These are phyloP conservation scores for Ramaria rubella DNA, from an alignment of 768 basidiomycete species.

Conservation along the genomic window DNA sequence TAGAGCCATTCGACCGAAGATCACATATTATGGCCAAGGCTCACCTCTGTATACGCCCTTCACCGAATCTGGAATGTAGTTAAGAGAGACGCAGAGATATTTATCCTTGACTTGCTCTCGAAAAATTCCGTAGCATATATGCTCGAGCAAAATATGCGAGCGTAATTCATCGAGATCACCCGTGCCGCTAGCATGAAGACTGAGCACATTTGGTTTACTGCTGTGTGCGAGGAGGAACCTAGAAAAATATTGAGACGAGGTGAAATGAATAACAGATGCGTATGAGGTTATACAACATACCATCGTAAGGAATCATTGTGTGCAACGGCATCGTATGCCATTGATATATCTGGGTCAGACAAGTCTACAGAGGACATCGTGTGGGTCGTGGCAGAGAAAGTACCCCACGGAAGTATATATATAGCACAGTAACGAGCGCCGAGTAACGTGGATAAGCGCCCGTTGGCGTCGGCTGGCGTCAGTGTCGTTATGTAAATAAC, in stretches of 20 bases:
- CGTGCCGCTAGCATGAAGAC: constrained; percentile 1
- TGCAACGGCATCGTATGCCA: neutral
- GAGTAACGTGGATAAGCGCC: neutral
- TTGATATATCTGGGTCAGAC: neutral
- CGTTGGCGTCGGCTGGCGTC: too few species aligned
- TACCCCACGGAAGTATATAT: too few species aligned
- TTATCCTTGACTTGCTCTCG: neutral
- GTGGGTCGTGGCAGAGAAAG: neutral
- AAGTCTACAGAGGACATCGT: neutral
- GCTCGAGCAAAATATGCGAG: neutral
- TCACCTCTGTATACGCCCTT: constrained; percentile 8
- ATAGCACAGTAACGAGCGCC: too few species aligned
- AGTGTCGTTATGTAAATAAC: too few species aligned
- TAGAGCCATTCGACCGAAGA: neutral
- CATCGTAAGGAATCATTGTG: constrained; percentile 2
- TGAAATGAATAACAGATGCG: neutral
- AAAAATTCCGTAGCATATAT: constrained; percentile 8
- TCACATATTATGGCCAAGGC: neutral
- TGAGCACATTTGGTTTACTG: neutral
- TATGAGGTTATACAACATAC: neutral
- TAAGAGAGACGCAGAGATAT: neutral
- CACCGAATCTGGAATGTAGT: constrained; percentile 9
- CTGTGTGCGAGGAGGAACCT: constrained; percentile 1
- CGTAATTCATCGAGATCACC: constrained; percentile 8
- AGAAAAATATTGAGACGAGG: neutral